Evolutionary conservation across 805 yeast genomes (phyloP).

Genomic region (Teunomyces panamensis): DNA sequence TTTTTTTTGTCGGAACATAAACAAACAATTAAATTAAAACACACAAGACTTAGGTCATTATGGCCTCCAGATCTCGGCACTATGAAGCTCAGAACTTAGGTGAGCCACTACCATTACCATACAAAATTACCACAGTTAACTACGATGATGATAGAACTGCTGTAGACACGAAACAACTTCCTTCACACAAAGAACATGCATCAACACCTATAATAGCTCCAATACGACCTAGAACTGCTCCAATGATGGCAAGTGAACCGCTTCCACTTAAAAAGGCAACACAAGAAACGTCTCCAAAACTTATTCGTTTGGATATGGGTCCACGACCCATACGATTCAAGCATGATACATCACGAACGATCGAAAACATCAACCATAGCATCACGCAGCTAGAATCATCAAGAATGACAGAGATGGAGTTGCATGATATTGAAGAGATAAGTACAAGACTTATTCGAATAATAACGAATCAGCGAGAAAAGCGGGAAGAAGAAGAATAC

Average conservation of each 20-base stretch:
- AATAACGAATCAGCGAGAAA: neutral
- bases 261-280: neutral
- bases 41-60: neutral
- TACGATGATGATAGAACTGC: constrained; percentile 10
- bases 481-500: neutral
- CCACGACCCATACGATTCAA: neutral
- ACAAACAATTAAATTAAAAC: constrained; percentile 5
- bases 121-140: constrained; percentile 14
- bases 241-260: neutral
- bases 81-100: constrained; percentile 18
- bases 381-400: neutral
- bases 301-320: neutral
- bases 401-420: neutral
- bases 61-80: constrained; percentile 8
- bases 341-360: neutral
- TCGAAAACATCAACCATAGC: neutral
- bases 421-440: neutral
- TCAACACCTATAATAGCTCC: neutral
- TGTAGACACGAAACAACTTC: constrained; percentile 7
- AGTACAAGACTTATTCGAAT: neutral
- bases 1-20: neutral
- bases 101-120: constrained; percentile 37
- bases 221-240: constrained; percentile 3
- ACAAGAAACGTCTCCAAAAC: neutral
- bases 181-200: constrained; percentile 3